Evolutionary conservation across 768 basidiomycete genomes (phyloP), one percentile per base, ranked within the genome.

Genomic region (Suillus alpinus): DNA sequence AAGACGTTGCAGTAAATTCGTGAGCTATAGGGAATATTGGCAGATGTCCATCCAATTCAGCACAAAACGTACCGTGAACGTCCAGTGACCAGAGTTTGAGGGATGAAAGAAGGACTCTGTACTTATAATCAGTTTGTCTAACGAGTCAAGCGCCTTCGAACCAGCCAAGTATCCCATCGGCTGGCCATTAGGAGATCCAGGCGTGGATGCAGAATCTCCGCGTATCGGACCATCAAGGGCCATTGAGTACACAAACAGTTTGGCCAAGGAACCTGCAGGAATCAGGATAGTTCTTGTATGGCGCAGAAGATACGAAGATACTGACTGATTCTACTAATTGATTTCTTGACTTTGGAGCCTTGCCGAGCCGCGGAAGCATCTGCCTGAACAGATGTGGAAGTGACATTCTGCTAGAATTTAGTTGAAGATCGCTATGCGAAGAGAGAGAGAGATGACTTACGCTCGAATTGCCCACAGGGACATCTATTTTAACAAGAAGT

Each of bases 61-160:
- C 2, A 13, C 32, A 9, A 9, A 6, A 62, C 66, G 56, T 32
- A 69, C 74, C 63, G 71, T 57, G 43, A 73, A 63, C 8, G 92
- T 89, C 92, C 94, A 97, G 34, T 81, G 77, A 4, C 95, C 95
- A 34, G 87, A 87, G 70, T 97, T 97, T 4, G 92, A 92, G 1
- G 96, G 96, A 72, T 98, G 96, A 76, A 98, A 98, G 79, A 91
- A 96, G 0, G 89, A 87, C 69, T 98, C 96, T 6, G 91, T 92
- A 67, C 92, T 95, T 14, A 92, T 95, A 62, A 98, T 85, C 44
- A 98, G 76, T 65, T 87, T 87, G 66, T 92, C 91, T 31, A 98
- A 78, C 14, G 92, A 88, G 67, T 96, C 93, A 61, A 98, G 80
- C 20, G 95, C 92, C 69, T 84, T 90, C 2, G 91, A 94, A 16